Conservation (phyloP, 306 rosid species). For the Dalbergia oliveri region DNA sequence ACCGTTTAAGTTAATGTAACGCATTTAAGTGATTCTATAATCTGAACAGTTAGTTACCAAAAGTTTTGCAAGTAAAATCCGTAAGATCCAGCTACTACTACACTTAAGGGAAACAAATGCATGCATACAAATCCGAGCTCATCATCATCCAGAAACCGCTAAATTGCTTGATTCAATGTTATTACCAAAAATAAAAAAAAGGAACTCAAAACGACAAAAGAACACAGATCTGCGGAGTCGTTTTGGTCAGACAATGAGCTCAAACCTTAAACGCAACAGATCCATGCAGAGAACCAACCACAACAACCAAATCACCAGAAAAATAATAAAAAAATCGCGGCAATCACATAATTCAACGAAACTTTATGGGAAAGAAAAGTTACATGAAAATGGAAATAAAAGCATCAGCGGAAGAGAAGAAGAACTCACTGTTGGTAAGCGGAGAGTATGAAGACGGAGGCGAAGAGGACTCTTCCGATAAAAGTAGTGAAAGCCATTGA, state of each 20-base stretch:
- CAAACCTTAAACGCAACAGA: constrained; percentile 44
- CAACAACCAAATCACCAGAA: constrained; percentile 20
- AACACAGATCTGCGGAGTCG: constrained; percentile 45
- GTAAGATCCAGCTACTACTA: constrained; percentile 16
- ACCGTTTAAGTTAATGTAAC: neutral
- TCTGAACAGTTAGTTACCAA: neutral
- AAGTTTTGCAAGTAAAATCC: neutral
- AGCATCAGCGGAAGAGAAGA: neutral
- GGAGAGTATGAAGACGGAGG: constrained; percentile 67
- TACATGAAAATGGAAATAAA: neutral
- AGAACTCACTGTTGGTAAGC: constrained; percentile 68
- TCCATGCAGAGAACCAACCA: constrained; percentile 44
- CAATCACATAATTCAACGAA: neutral
- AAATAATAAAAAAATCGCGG: neutral
- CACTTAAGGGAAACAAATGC: neutral
- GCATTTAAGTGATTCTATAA: neutral
- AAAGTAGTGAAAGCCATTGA: constrained; percentile 66
- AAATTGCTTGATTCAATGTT: neutral
- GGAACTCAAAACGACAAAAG: neutral
- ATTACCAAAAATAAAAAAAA: neutral
- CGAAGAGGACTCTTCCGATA: constrained; percentile 71
- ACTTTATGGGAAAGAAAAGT: neutral
- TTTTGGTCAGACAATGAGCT: constrained; percentile 15
- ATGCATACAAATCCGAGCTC: neutral
- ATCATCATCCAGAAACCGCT: neutral